These are phyloP conservation scores for Taphrina wiesneri DNA, from an alignment of 1,139 yeast species.

Conservation along the genomic window DNA sequence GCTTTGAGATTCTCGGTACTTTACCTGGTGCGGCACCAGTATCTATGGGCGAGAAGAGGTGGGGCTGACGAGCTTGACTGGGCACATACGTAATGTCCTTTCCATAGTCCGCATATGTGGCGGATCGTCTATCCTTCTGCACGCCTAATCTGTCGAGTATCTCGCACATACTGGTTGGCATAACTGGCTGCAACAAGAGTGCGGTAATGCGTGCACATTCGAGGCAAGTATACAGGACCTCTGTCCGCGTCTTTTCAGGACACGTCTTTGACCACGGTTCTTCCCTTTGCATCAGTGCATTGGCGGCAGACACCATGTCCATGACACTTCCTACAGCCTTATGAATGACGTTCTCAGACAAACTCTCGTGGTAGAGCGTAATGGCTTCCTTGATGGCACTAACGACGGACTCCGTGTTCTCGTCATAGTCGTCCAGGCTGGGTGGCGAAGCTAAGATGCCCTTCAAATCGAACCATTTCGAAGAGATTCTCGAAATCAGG, in stretches of 20 bases:
- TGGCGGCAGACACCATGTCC: slow-evolving; percentile 61
- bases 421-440: neutral
- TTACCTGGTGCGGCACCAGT: neutral
- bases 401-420: neutral
- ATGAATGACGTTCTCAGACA: slow-evolving; percentile 8
- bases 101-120: slow-evolving; percentile 52
- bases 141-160: slow-evolving; percentile 70
- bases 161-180: slow-evolving; percentile 61
- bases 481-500: slow-evolving; percentile 20
- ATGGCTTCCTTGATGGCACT: neutral
- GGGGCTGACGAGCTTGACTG: neutral
- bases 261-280: slow-evolving; percentile 49
- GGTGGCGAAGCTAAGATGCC: slow-evolving; percentile 2
- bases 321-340: slow-evolving; percentile 52
- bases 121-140: slow-evolving; percentile 47
- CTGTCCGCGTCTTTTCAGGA: slow-evolving; percentile 49
- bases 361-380: neutral
- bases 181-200: slow-evolving; percentile 67
- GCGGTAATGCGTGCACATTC: slow-evolving; percentile 71
- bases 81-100: slow-evolving; percentile 52
- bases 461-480: slow-evolving; percentile 7
- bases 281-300: slow-evolving; percentile 53
- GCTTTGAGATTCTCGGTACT: neutral
- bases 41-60: slow-evolving; percentile 14
- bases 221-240: slow-evolving; percentile 62